Evolutionary conservation across 192 early-diverging fungal species (phyloP), one percentile per base, ranked within the genome.

Genomic region (Spizellomyces punctatus): DNA sequence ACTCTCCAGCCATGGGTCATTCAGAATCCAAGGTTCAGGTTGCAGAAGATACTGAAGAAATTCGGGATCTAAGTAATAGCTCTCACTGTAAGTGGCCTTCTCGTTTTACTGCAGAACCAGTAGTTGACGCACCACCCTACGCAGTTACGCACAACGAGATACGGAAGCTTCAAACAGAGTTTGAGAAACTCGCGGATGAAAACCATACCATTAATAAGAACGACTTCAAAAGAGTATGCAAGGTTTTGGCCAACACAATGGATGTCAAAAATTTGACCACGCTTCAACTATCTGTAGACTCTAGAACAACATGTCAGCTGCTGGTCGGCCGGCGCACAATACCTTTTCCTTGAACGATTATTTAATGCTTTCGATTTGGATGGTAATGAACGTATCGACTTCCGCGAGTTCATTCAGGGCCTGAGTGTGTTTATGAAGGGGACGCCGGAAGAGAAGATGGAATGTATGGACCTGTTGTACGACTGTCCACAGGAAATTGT

Each of bases 301-400:
- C 77, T 88, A 5, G 75, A 79, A 67, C 82, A 82, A 36, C 83
- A 84, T 70, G 80, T 89, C 2, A 78, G 81, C 73, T 58, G 71
- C 64, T 82, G 86, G 88, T 65, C 88, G 75, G 58, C 82, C 69
- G 69, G 76, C 65, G 73, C 91, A 78, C 71, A 91, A 63, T 81
- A 90, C 74, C 74, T 91, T 9, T 93, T 93, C 76, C 71, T 93
- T 65, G 89, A 90, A 67, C 79, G 92, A 50, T 71, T 93, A 8
- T 93, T 91, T 74, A 86, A 91, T 52, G 91, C 91, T 12, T 93
- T 93, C 76, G 92, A 93, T 61, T 78, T 85, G 4, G 85, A 93
- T 68, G 81, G 88, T 41, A 84, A 81, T 65, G 74, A 89, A n/a
- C 57, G 71, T 14, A 87, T 91, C 63, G 89, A 90, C 66, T 91